phyloP scores from a whole-genome alignment of 495 filamentous ascomycete genomes.

The Saxophila tyrrhenica region DNA sequence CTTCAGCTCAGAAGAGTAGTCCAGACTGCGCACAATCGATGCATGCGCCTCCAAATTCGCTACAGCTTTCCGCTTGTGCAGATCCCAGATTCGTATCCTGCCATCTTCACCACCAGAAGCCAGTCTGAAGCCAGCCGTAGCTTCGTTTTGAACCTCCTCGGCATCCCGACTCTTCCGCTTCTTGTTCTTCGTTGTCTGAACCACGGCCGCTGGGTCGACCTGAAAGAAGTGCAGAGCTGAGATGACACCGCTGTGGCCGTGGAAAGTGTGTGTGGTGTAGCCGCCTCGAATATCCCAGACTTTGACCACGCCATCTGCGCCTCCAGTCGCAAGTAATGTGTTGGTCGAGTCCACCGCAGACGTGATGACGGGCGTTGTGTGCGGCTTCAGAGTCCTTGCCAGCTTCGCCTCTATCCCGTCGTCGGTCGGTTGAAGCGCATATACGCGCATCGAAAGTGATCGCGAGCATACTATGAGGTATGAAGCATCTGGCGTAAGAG shows the following conservation, averaged over 20 bases:
- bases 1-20: conserved; percentile 63
- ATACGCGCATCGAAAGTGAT: conserved; percentile 88
- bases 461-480: conserved; percentile 85
- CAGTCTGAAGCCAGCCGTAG: conserved; percentile 54
- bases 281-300: conserved; percentile 92
- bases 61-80: conserved; percentile 67
- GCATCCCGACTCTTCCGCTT: conserved; percentile 39
- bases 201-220: conserved; percentile 35
- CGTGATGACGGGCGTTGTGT: conserved; percentile 76
- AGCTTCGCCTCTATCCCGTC: conserved; percentile 50
- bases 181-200: conserved; percentile 32
- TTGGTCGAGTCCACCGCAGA: conserved; percentile 72
- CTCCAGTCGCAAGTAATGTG: conserved; percentile 83
- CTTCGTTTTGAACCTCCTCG: conserved; percentile 31
- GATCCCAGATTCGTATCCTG: conserved; percentile 80
- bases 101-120: conserved; percentile 90
- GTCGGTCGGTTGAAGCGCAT: conserved; percentile 50
- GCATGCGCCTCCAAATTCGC: conserved; percentile 82
- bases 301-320: conserved; percentile 84
- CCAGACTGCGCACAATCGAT: conserved; percentile 75
- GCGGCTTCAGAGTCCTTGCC: conserved; percentile 75
- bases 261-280: conserved; percentile 88
- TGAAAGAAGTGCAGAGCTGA: conserved; percentile 90
- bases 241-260: conserved; percentile 79
- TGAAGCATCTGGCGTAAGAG: conserved; percentile 77